phyloP scores from a whole-genome alignment of 306 rosid species.

The Fragaria nilgerrensis region DNA sequence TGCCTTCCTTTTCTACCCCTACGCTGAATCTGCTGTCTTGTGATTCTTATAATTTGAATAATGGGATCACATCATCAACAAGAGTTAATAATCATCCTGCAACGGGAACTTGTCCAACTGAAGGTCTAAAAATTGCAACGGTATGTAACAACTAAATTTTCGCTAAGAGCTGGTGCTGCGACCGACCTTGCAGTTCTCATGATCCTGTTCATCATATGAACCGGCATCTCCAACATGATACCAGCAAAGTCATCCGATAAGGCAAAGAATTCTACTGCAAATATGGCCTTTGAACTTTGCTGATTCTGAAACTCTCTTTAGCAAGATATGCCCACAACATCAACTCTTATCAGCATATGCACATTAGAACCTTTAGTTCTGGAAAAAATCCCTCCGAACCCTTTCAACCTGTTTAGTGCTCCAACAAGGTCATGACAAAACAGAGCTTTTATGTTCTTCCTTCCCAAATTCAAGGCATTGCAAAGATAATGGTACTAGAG shows the following conservation, averaged over 20 bases:
- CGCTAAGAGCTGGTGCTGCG: conserved; percentile 53
- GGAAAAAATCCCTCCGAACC: conserved; percentile 50
- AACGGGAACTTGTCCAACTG: background rate
- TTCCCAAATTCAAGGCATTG: conserved; percentile 65
- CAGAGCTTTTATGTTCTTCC: conserved; percentile 35
- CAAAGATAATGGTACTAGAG: conserved; percentile 67
- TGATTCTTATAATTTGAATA: no score
- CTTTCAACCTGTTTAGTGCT: conserved; percentile 35
- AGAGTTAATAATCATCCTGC: background rate
- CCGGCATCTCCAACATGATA: conserved; percentile 58
- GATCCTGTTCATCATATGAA: conserved; percentile 45
- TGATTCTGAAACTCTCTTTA: conserved; percentile 51
- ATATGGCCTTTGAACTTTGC: conserved; percentile 68
- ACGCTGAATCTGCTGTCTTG: no score
- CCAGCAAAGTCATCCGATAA: conserved; percentile 53
- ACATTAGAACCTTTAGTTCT: conserved; percentile 45
- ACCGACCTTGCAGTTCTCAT: conserved; percentile 40
- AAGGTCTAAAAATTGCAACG: conserved; percentile 32
- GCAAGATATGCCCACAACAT: conserved; percentile 72
- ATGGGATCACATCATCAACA: no score
- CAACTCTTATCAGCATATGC: conserved; percentile 58
- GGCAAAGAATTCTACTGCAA: conserved; percentile 75
- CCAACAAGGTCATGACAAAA: conserved; percentile 51
- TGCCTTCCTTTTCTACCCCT: no score
- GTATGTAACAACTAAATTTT: conserved; percentile 37